Conservation (phyloP, 441 rosid species). For the Adansonia rubrostipa region DNA sequence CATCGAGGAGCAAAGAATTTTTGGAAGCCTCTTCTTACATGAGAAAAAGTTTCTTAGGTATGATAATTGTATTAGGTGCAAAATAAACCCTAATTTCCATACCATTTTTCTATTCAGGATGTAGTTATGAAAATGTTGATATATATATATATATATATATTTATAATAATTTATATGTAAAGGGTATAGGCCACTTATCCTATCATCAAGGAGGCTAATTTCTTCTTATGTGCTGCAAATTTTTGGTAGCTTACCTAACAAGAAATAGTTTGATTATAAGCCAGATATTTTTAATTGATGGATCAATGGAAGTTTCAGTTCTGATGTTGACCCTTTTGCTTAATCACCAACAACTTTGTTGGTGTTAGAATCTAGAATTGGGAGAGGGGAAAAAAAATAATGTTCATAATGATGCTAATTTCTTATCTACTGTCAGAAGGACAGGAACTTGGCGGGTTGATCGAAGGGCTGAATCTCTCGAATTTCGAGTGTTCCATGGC, state of each 20-base stretch:
- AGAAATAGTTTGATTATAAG: constrained; percentile 21
- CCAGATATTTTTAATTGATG: neutral
- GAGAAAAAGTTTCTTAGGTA: constrained; percentile 64
- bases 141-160: neutral
- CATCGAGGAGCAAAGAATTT: constrained; percentile 39
- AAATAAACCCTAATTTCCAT: constrained; percentile 31
- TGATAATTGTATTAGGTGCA: constrained; percentile 20
- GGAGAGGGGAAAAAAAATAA: constrained; percentile 8
- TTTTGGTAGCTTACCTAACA: constrained; percentile 66
- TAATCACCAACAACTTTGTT: constrained; percentile 28
- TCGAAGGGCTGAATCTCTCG: constrained; percentile 76
- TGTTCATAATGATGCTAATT: constrained; percentile 15
- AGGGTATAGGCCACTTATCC: constrained; percentile 28
- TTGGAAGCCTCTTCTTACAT: constrained; percentile 44
- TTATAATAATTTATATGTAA: neutral
- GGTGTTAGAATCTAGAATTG: constrained; percentile 26
- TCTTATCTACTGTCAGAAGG: constrained; percentile 50
- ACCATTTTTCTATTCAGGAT: constrained; percentile 17
- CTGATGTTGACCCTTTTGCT: constrained; percentile 31
- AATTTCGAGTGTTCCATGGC: constrained; percentile 60
- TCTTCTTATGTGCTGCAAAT: constrained; percentile 24
- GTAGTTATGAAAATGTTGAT: neutral
- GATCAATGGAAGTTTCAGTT: constrained; percentile 19
- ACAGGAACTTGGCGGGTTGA: constrained; percentile 50
- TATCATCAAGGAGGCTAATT: constrained; percentile 15